Conservation (phyloP, 257 asterid species). For the Voacanga thouarsii region DNA sequence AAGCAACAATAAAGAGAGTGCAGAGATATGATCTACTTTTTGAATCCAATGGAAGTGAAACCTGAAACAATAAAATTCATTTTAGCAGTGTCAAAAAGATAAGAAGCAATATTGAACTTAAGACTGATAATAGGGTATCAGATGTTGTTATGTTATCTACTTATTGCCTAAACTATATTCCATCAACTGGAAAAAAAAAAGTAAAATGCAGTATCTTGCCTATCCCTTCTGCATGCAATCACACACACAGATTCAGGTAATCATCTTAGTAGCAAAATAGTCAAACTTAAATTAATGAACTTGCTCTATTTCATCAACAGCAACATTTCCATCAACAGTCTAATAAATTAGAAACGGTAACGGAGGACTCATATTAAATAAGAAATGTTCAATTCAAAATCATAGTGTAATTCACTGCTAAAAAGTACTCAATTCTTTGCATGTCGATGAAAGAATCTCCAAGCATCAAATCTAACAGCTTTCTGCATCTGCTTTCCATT, state of each 20-base stretch:
- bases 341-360: not conserved
- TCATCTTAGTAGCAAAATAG: not conserved
- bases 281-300: not conserved
- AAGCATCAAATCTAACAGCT: not conserved
- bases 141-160: not conserved
- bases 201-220: not conserved
- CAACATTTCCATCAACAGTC: not conserved
- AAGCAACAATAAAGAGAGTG: slow-evolving; percentile 43
- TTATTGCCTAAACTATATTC: not conserved
- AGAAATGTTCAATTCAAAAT: not conserved
- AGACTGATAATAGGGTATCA: not conserved
- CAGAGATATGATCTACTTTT: slow-evolving; percentile 54
- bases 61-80: slow-evolving; percentile 34
- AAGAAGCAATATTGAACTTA: slow-evolving; percentile 12
- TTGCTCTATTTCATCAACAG: slow-evolving; percentile 10
- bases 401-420: not conserved
- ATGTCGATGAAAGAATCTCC: not conserved
- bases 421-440: not conserved
- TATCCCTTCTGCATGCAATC: not conserved
- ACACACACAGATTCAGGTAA: not conserved
- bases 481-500: not conserved
- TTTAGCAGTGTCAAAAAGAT: not conserved
- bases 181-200: not conserved
- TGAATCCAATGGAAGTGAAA: slow-evolving; percentile 38
- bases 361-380: not conserved